phyloP scores from a whole-genome alignment of 306 rosid species.

The Fagus crenata region DNA sequence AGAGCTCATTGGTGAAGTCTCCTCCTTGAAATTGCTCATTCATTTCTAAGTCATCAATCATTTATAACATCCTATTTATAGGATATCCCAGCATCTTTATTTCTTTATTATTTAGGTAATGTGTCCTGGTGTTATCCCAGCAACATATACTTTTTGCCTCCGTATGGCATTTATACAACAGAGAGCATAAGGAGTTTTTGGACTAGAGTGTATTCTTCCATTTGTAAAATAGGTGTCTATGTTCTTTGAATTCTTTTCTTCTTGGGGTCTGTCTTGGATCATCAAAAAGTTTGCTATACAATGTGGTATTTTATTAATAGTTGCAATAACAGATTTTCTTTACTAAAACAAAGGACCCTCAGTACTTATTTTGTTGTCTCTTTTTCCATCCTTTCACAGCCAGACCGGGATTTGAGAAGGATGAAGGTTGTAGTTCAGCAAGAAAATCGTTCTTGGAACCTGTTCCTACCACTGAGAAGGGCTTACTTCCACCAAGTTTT shows the following conservation, averaged over 20 bases:
- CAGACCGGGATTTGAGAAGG: slow-evolving; percentile 79
- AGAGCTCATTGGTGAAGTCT: not conserved
- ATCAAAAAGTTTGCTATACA: not conserved
- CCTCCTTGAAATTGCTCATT: not conserved
- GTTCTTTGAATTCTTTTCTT: not conserved
- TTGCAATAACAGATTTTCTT: not conserved
- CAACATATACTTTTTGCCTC: not conserved
- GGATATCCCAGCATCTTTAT: not conserved
- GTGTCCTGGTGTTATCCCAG: not conserved
- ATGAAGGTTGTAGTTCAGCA: slow-evolving; percentile 55
- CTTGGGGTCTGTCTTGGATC: not conserved
- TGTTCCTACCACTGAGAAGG: slow-evolving; percentile 64
- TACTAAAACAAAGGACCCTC: slow-evolving; percentile 12
- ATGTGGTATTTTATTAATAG: not conserved
- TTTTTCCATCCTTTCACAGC: slow-evolving; percentile 38
- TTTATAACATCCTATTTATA: not conserved
- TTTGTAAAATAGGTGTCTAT: not conserved
- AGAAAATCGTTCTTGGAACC: slow-evolving; percentile 64
- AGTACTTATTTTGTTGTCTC: not conserved
- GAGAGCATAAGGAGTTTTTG: not conserved
- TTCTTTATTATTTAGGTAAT: not conserved
- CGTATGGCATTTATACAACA: not conserved
- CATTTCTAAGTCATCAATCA: not conserved
- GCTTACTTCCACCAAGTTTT: slow-evolving; percentile 56
- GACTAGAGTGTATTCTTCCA: not conserved